Percentiles rank a stretch among this genome's conserved stretches.
These are phyloP conservation scores for Lentinula raphanica DNA, from an alignment of 768 basidiomycete species.

Conservation along the genomic window DNA sequence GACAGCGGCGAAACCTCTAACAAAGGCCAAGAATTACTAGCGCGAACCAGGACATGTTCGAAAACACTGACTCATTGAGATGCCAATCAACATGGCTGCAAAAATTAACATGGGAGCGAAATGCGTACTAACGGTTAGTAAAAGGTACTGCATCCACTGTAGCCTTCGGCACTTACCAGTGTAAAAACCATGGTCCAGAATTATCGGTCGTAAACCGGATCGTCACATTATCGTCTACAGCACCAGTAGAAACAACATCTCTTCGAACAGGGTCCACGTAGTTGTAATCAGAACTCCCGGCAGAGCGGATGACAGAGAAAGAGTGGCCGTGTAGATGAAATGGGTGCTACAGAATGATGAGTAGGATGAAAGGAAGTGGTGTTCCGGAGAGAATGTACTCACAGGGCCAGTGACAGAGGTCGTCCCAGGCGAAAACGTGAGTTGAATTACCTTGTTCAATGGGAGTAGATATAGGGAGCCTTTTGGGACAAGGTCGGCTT, in stretches of 20 bases:
- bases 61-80: slow-evolving; percentile 20
- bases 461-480: slow-evolving; percentile 32
- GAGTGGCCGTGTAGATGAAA: slow-evolving; percentile 29
- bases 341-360: slow-evolving; percentile 16
- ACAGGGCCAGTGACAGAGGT: slow-evolving; percentile 17
- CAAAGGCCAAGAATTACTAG: neutral
- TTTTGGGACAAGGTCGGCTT: slow-evolving; percentile 22
- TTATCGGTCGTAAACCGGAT: slow-evolving; percentile 64
- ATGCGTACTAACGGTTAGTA: no score
- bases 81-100: slow-evolving; percentile 33
- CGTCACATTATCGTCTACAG: slow-evolving; percentile 38
- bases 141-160: no score
- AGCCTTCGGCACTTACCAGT: no score
- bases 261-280: slow-evolving; percentile 48
- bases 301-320: slow-evolving; percentile 36
- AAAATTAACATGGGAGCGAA: no score
- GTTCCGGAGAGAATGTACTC: slow-evolving; percentile 11
- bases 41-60: no score
- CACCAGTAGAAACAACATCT: slow-evolving; percentile 41
- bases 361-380: slow-evolving; percentile 12
- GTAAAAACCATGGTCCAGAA: slow-evolving; percentile 55
- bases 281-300: slow-evolving; percentile 29
- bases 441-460: slow-evolving; percentile 31
- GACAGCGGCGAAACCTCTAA: slow-evolving; percentile 11
- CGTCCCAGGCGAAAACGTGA: slow-evolving; percentile 25